Base-by-base conservation (phyloP, 768 basidiomycete genomes). In the Termitomyces heimii region DNA sequence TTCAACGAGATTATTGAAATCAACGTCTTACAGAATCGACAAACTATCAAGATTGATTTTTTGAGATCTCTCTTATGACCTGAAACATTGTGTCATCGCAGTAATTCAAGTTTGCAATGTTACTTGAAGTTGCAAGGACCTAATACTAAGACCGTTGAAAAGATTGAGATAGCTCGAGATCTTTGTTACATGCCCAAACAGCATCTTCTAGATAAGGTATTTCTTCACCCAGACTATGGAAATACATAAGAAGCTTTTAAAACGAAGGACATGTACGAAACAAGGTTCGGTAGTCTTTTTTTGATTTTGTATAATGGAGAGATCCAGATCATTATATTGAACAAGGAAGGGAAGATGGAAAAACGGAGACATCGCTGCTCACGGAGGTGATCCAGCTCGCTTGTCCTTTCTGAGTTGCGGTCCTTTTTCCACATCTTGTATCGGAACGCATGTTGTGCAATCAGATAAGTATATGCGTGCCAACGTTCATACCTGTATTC, bases 141-240 rank as follows among this genome's bases (percentile, higher is more conserved):
- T 26, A 18, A 29, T 29, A 46, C 29, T 46, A 18, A 10, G 28
- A 47, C 28, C 14, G 28, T 28, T 13, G 9, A 18, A 29, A 10
- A 29, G 4, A 5, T 24, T 2, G 13, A 13, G 46, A 32, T 24
- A 59, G 56, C 10, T 34, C 24, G 10, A 18, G 6, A 18, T 37
- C 18, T 39, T 43, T 34, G 5, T 20, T 10, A 12, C 31, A 55
- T 29, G 2, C 4, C 44, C 44, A 28, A 20, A 54, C 42, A 6
- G 3, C 34, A 3, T 26, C 20, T 28, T 61, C 50, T 12, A 63
- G 40, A 34, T 55, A 52, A 24, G 47, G 46, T 13, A 66, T 53
- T 35, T 65, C 65, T 35, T 58, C 57, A 9, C 53, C 63, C 61
- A 65, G 34, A 62, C 63, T 66, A 31, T 0, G 28, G 48, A 32